Conservation (phyloP, 2,329 filamentous ascomycete species). For the Alternaria alternata region DNA sequence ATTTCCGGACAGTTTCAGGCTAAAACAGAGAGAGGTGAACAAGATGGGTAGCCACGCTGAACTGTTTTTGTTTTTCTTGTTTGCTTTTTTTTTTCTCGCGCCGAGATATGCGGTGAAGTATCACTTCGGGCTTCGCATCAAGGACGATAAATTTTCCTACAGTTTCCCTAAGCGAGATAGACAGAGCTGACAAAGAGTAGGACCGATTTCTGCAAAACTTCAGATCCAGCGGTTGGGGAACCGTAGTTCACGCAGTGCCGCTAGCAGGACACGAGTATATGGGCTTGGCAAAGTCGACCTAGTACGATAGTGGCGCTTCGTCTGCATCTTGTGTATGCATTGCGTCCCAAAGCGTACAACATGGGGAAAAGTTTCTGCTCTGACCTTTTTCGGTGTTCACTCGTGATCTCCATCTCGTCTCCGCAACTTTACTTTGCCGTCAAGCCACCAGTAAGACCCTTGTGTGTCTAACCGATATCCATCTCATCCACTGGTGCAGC, state of each 20-base stretch:
- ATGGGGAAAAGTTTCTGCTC: background rate
- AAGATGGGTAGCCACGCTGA: background rate
- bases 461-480: constrained; percentile 16
- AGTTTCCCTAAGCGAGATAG: background rate
- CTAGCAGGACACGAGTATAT: background rate
- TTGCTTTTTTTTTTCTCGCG: background rate
- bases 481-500: constrained; percentile 13
- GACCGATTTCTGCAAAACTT: background rate
- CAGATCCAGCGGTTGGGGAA: background rate
- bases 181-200: background rate
- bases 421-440: background rate
- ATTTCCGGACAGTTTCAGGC: background rate
- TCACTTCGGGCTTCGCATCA: background rate
- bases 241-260: background rate
- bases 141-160: background rate
- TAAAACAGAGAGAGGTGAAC: background rate
- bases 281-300: background rate
- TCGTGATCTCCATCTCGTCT: background rate
- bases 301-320: background rate
- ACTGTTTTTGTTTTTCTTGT: background rate
- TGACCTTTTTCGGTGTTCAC: background rate
- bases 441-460: background rate
- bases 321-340: background rate
- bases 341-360: background rate
- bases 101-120: background rate